Evolutionary conservation across 2,329 filamentous ascomycete genomes (phyloP), one percentile per base, ranked within the genome.

Genomic region (Aspergillus clavatus): DNA sequence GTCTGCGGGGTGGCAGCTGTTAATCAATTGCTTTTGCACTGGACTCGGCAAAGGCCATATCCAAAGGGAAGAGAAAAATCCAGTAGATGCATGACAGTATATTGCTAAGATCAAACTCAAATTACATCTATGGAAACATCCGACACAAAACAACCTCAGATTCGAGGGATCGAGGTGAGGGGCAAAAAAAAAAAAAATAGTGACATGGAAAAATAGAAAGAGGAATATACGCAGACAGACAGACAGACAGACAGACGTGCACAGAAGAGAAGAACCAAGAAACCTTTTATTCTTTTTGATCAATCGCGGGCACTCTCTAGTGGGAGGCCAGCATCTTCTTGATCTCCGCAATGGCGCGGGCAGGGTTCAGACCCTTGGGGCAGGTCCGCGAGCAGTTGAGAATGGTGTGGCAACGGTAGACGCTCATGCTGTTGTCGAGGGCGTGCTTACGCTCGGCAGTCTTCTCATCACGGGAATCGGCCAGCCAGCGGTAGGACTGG

Each of bases 401-500:
- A 68, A 98, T 98, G 54, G 93, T 98, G 79, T 98, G 93, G 80
- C 93, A 98, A 65, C 93, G 82, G 81, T 98, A 98, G 71, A 98
- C 71, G 73, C 87, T 94, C 93, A 98, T 98, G 68, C 86, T 93
- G 81, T 98, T 98, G 74, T 98, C 91, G 60, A 98, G 80, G 48
- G 86, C 87, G 55, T 84, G 82, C 80, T 93, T 93, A 69, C 93
- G 86, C 80, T 95, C 83, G 47, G 80, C 83, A 62, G 79, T 94
- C 71, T 81, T 83, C 81, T 96, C 86, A 69, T 98, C 93, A 72
- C 93, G 86, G 35, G 88, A 94, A 71, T 98, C 93, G 65, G 84
- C 86, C 57, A 98, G 79, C 93, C 93, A 98, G 67, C 91, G 84
- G 83, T 97, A 98, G 7, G 89, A 95, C 76, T 98, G 93, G 57